Conservation (phyloP, 176 grass and related monocot genomes). For the Oryza punctata region DNA sequence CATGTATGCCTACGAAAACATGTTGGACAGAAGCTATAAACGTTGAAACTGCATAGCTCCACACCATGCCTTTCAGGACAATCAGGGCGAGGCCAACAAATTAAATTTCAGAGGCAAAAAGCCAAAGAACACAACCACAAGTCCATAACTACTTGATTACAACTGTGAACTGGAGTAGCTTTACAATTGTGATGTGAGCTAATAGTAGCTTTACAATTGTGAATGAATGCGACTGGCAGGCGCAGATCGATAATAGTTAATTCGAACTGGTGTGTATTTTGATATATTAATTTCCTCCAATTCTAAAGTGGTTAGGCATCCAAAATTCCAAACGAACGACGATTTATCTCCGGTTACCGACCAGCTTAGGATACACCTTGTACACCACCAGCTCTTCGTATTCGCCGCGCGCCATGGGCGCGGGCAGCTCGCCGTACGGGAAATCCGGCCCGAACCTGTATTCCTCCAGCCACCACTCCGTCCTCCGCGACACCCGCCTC, state of each 20-base stretch:
- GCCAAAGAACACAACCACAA: background rate
- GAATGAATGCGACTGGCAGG: background rate
- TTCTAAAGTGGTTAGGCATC: background rate
- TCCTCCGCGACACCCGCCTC: conserved; percentile 16
- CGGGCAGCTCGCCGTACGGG: background rate
- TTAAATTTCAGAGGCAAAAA: background rate
- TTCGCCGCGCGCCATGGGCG: background rate
- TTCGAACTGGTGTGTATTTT: background rate
- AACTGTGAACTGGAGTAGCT: background rate
- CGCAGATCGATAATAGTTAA: background rate
- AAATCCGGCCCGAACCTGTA: conserved; percentile 32
- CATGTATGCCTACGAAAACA: background rate
- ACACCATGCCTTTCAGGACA: background rate
- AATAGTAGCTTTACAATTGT: background rate
- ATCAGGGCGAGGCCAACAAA: background rate
- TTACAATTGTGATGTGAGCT: no score
- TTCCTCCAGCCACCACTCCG: conserved; percentile 50
- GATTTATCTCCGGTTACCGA: background rate
- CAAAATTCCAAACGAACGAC: no score
- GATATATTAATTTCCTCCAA: no score
- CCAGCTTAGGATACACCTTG: conserved; percentile 38
- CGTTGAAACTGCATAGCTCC: background rate
- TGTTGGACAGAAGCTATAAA: background rate
- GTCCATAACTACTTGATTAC: background rate
- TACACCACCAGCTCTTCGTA: conserved; percentile 16